These are phyloP conservation scores for Papiliotrema flavescens DNA, from an alignment of 1,284 basidiomycete genomes.

Conservation along the genomic window DNA sequence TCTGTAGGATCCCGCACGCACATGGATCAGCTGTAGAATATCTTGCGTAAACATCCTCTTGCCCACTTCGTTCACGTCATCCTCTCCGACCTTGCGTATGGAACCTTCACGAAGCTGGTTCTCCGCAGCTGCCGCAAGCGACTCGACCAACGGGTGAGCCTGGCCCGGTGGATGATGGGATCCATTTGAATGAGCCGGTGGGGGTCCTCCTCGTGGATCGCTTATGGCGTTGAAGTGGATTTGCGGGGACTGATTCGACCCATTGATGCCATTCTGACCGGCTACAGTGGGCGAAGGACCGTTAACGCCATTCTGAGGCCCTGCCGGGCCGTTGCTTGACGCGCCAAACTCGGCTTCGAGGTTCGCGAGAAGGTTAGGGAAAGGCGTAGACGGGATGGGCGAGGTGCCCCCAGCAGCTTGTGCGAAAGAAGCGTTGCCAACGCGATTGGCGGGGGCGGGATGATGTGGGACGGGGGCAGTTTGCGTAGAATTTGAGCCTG, in stretches of 20 bases:
- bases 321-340: no score
- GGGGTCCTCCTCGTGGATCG: no score
- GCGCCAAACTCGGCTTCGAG: no score
- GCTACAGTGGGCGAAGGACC: background rate
- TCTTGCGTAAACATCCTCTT: conserved; percentile 4
- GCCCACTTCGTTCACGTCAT: conserved; percentile 1
- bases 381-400: background rate
- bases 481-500: background rate
- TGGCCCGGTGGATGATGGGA: no score
- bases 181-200: background rate
- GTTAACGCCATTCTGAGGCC: background rate
- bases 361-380: background rate
- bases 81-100: background rate
- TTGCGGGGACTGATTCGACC: background rate
- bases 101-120: background rate
- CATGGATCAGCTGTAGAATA: conserved; percentile 7
- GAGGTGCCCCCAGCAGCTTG: conserved; percentile 9
- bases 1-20: background rate
- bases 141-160: background rate
- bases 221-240: no score
- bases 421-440: conserved; percentile 23
- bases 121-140: background rate
- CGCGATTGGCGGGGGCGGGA: background rate
- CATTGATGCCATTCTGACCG: background rate
- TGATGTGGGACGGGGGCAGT: background rate